These are phyloP conservation scores for Jasminum sambac DNA, from an alignment of 257 asterid species.

Conservation along the genomic window DNA sequence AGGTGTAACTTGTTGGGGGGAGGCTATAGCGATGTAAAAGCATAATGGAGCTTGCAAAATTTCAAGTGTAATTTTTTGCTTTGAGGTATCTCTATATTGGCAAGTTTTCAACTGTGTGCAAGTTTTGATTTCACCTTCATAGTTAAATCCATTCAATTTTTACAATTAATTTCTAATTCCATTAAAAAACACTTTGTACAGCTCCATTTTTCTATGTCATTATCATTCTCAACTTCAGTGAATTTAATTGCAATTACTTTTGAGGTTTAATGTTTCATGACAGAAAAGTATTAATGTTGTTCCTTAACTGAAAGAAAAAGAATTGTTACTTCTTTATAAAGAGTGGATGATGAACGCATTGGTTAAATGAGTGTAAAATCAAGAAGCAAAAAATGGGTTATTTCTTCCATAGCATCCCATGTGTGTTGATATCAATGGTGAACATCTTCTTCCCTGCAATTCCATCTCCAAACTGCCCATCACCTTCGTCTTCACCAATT, in stretches of 20 bases:
- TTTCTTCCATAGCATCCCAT: background rate
- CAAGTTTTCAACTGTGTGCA: constrained; percentile 31
- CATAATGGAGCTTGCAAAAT: constrained; percentile 1
- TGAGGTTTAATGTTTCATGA: background rate
- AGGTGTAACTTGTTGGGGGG: background rate
- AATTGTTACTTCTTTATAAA: too few species aligned
- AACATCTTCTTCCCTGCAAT: background rate
- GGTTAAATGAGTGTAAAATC: background rate
- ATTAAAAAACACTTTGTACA: background rate
- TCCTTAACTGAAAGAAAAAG: background rate
- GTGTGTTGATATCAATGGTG: background rate
- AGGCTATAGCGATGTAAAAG: background rate
- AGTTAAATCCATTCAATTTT: constrained; percentile 30
- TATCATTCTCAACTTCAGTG: background rate
- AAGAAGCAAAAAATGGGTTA: background rate
- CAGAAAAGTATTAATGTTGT: background rate
- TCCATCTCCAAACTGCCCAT: background rate
- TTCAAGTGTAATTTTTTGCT: background rate
- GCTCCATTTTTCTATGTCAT: background rate
- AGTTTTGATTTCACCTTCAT: constrained; percentile 27
- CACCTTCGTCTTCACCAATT: background rate
- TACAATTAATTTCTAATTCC: constrained; percentile 26
- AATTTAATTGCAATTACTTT: background rate
- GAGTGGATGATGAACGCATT: too few species aligned
- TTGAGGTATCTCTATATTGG: constrained; percentile 1